Conservation (phyloP, 2,329 filamentous ascomycete species). For the Pestalotiopsis sp. region DNA sequence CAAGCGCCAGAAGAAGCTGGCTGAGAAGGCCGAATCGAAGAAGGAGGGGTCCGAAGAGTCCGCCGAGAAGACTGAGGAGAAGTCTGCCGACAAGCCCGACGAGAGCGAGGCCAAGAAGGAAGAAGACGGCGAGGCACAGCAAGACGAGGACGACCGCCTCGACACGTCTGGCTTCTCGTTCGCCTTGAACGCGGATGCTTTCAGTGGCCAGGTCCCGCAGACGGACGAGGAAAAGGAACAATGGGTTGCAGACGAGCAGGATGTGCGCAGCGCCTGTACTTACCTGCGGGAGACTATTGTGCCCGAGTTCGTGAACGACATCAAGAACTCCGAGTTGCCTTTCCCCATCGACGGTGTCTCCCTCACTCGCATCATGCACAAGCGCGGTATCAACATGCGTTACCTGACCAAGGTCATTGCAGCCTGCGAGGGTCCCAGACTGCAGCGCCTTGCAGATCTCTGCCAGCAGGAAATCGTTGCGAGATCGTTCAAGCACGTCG, state of each 20-base stretch:
- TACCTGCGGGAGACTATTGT: conserved; percentile 79
- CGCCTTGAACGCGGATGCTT: conserved; percentile 91
- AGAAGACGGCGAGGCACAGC: conserved; percentile 37
- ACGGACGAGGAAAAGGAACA: conserved; percentile 88
- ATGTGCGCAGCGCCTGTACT: conserved; percentile 82
- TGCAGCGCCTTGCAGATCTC: conserved; percentile 77
- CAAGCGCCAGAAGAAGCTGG: conserved; percentile 29
- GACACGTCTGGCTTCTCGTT: conserved; percentile 88
- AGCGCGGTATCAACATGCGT: conserved; percentile 94
- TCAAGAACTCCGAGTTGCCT: conserved; percentile 89
- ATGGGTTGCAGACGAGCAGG: conserved; percentile 81
- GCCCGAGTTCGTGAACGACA: conserved; percentile 82
- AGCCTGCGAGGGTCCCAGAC: conserved; percentile 69
- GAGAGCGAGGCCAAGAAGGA: conserved; percentile 21
- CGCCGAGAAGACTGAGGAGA: conserved; percentile 33
- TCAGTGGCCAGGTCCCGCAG: conserved; percentile 88
- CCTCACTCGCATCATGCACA: conserved; percentile 85
- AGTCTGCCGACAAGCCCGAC: background rate
- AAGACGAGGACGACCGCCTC: conserved; percentile 66
- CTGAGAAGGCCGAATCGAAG: conserved; percentile 37
- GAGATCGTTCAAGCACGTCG: conserved; percentile 93
- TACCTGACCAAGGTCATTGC: conserved; percentile 87
- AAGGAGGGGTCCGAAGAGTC: conserved; percentile 27
- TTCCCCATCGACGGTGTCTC: conserved; percentile 99
- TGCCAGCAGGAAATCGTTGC: conserved; percentile 90